Evolutionary conservation across 2,329 filamentous ascomycete species (phyloP), one percentile per base, ranked within the genome.

Genomic region (Pseudocercospora pini-densiflorae): DNA sequence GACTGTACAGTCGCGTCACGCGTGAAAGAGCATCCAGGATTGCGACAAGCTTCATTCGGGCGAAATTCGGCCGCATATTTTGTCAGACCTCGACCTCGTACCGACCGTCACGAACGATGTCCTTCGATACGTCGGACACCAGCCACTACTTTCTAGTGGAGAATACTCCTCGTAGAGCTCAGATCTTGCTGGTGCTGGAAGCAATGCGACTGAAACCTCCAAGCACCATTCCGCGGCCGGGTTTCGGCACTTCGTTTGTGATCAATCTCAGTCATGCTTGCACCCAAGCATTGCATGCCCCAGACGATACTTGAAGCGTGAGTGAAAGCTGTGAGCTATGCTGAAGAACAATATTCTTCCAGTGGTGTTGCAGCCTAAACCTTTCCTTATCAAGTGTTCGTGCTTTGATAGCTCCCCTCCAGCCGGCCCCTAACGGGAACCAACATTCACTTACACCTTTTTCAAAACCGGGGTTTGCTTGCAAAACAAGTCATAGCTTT

Each of bases 391-490:
- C 40, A 43, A 43, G 40, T 4, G 31, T 33, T 4, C 31, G 31
- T 33, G 31, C 31, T 33, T 33, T 43, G 16, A n/a, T 43, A 43
- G 40, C 40, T 19, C 14, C 9, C 33, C 33, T 49, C n/a, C 3
- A 49, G 14, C 10, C 51, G 23, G 23, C 27, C 51, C 51, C 23
- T 29, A 55, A 33, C 27, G 51, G 51, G 51, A 55, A 55, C 23
- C 27, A 55, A 55, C 51, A 55, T 55, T 55, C 51, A 55, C 51
- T 55, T 31, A 29, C 23, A 27, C 51, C 51, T 55, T 43, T 19
- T 16, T 14, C 51, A 21, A 24, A 55, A 54, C 21, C 51, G 51
- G 51, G 51, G 16, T 14, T 31, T 31, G 51, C 51, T 55, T 55
- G 51, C 27, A 5, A 27, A 29, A 23, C 9, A 55, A 27, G 23